Evolutionary conservation across 2,329 filamentous ascomycete species (phyloP).

Genomic region (Cryphonectria radicalis): DNA sequence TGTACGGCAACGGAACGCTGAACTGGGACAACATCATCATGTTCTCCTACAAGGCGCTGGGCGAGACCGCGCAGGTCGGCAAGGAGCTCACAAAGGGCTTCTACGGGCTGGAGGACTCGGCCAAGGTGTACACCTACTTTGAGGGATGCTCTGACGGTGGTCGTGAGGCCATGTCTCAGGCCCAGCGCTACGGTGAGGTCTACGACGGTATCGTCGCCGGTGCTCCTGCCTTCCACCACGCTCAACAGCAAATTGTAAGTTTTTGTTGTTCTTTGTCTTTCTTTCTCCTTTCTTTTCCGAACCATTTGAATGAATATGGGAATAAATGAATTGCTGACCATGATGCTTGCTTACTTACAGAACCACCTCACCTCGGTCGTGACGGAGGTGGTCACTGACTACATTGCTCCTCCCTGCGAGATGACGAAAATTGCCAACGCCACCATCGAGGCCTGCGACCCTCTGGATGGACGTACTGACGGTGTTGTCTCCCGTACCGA

Average conservation of each 20-base stretch:
- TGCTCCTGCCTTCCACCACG: constrained; percentile 51
- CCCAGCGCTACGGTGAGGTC: constrained; percentile 44
- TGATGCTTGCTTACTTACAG: not conserved
- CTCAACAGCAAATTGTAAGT: constrained; percentile 40
- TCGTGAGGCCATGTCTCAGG: constrained; percentile 53
- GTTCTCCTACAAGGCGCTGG: constrained; percentile 55
- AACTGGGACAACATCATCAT: constrained; percentile 55
- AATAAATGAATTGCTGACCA: not conserved
- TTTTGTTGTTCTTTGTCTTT: too few species aligned
- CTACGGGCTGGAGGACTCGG: constrained; percentile 38
- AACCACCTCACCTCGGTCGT: constrained; percentile 35
- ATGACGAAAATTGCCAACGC: constrained; percentile 56
- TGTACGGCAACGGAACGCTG: constrained; percentile 54
- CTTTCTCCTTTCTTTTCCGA: not conserved
- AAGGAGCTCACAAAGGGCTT: constrained; percentile 48
- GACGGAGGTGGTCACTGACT: constrained; percentile 45
- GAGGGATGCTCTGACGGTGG: constrained; percentile 53
- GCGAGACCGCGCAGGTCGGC: constrained; percentile 54
- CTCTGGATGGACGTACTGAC: constrained; percentile 58
- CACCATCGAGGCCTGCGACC: constrained; percentile 59
- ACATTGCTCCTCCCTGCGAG: constrained; percentile 50
- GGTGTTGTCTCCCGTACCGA: constrained; percentile 52
- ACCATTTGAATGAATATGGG: too few species aligned
- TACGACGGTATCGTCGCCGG: constrained; percentile 52
- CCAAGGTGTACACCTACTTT: constrained; percentile 55